Percentiles rank a stretch among this genome's conserved stretches.
phyloP scores from a whole-genome alignment of 148 eudicot species.

The Heliamphora exappendiculata region DNA sequence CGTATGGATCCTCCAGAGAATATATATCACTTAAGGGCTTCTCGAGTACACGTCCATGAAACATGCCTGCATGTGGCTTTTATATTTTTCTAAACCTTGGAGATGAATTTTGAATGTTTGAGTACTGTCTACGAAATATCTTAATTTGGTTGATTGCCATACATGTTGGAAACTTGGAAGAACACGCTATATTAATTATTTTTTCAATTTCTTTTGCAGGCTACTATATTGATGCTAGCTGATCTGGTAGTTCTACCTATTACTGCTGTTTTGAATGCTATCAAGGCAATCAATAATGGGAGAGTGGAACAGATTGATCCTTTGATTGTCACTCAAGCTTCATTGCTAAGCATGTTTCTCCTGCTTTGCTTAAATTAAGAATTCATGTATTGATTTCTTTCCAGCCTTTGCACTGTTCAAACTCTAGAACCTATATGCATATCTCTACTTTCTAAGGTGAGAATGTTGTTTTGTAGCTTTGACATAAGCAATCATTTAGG shows the following conservation, averaged over 20 bases:
- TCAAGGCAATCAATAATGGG: conserved; percentile 27
- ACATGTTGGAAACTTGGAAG: neutral
- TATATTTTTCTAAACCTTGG: too few relatives aligned
- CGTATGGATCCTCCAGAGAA: too few relatives aligned
- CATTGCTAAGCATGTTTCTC: conserved; percentile 28
- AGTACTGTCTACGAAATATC: neutral
- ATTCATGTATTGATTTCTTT: neutral
- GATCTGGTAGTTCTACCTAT: conserved; percentile 29
- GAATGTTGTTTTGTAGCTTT: too few relatives aligned
- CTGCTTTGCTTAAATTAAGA: neutral
- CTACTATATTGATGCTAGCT: conserved; percentile 25
- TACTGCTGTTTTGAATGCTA: conserved; percentile 28
- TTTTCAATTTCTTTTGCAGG: conserved; percentile 15
- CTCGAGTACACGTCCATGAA: too few relatives aligned
- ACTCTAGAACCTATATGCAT: neutral
- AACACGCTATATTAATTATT: neutral
- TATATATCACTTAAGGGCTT: too few relatives aligned
- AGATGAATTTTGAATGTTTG: neutral
- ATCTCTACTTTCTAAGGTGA: neutral
- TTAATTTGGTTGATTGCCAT: neutral
- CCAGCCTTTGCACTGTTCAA: neutral
- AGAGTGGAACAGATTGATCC: conserved; percentile 26
- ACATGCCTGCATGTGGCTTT: too few relatives aligned
- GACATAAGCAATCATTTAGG: too few relatives aligned
- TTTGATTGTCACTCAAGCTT: conserved; percentile 32